Base-by-base conservation (phyloP, 2,329 filamentous ascomycete species). In the Hypoxylon sp. region DNA sequence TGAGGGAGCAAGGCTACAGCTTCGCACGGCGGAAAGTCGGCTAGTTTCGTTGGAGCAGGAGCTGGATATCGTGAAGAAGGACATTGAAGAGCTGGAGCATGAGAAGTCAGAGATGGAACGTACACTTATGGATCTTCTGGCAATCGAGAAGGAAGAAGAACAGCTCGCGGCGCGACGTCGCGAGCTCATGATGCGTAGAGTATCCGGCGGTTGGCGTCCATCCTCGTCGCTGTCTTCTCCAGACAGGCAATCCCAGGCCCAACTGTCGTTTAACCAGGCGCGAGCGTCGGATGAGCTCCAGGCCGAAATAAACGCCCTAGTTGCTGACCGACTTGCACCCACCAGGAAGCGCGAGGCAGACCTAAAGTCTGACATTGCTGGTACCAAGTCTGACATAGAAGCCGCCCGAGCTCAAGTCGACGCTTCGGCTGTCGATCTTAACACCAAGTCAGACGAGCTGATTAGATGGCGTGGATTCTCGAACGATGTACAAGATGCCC, bases 391-490 rank as follows among this genome's bases (percentile, higher is more conserved):
- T 8, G 54, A 64, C 10, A 53, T 64, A 7, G 54, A 46, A 35
- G 37, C 46, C 17, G 48, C 44, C 11, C 46, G 25, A 30, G 37
- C 54, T 30, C 25, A 59, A 25, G 14, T 58, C 20, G 54, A 59
- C 31, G 48, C 61, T 27, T 53, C 48, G 13, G 30, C 40, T 13
- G 13, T n/a, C 2, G 55, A 53, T 11, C 61, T 64, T 40, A 48
- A 35, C 17, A 17, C 35, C 10, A 64, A 58, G 27, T 64, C 61
- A 8, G 61, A 64, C 53, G 46, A 64, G 27, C 37, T 64, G 27
- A 64, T 64, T 14, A 14, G 61, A 17, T 64, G 54, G 53, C 61
- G 53, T 6, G 61, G 61, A n/a, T 64, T 64, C 11, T 58, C 61
- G 2, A 57, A 49, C 27, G 61, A 64, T 10, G 37, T 64, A 11